phyloP scores from a whole-genome alignment of 768 basidiomycete species.

The Termitomyces sp. region DNA sequence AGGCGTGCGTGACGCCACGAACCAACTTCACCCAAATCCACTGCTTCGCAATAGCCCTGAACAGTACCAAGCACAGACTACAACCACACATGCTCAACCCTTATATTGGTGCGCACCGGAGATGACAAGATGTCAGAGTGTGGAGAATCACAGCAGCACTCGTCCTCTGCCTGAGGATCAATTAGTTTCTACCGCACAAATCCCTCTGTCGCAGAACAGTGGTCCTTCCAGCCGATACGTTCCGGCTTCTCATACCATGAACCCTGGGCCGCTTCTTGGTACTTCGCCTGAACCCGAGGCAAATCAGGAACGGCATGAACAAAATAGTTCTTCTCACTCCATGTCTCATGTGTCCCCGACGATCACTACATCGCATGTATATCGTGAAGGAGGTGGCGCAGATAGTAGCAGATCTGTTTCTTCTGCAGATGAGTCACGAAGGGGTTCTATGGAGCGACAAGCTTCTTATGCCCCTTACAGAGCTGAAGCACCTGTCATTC shows the following conservation, averaged over 20 bases:
- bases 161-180: slow-evolving; percentile 9
- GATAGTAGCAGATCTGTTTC: neutral
- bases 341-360: slow-evolving; percentile 8
- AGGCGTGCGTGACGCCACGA: neutral
- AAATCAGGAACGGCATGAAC: slow-evolving; percentile 5
- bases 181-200: slow-evolving; percentile 2
- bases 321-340: slow-evolving; percentile 11
- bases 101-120: slow-evolving; percentile 8
- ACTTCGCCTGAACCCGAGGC: slow-evolving; percentile 2
- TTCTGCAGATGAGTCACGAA: neutral
- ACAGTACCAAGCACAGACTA: slow-evolving; percentile 13
- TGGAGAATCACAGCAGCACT: neutral
- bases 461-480: slow-evolving; percentile 1
- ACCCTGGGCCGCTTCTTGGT: neutral
- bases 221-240: slow-evolving; percentile 17
- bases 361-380: neutral
- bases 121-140: neutral
- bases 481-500: neutral
- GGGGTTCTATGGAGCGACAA: neutral
- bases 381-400: slow-evolving; percentile 8
- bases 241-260: slow-evolving; percentile 21
- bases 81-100: slow-evolving; percentile 1
- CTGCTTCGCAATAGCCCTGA: slow-evolving; percentile 20
- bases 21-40: slow-evolving; percentile 15
- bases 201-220: slow-evolving; percentile 15